Evolutionary conservation across 1,139 yeast species (phyloP), one percentile per base, ranked within the genome.

Genomic region (Blastobotrys arbuscula): DNA sequence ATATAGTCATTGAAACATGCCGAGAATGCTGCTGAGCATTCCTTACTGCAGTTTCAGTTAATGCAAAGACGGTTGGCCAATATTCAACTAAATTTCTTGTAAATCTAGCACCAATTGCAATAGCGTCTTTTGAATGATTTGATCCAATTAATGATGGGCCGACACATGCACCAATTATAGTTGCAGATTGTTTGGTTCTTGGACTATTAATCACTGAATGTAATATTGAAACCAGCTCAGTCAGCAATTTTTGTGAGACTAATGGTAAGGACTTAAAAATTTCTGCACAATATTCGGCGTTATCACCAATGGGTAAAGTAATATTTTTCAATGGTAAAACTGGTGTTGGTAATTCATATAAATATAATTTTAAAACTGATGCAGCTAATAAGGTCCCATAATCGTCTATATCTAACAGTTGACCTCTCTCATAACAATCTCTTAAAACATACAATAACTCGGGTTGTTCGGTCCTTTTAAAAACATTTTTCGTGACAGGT

Each of bases 361-460:
- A 54, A 52, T 63, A 71, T 34, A 63, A 58, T 47, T 69, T 71
- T 39, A 71, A 53, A 13, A 68, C 55, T 4, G 69, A 62, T 4
- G 72, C 67, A 3, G 65, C 63, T 9, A 63, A 58, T 19, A 61
- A 61, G 0, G 74, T 71, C 4, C 70, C 72, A 46, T 66, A 68
- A 45, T 70, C 72, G 26, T 56, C 58, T 33, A 71, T 51, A 33
- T 64, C 61, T 26, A 71, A 52, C n/a, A 59, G 50, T 50, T 71
- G 75, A 48, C 64, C 65, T 28, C 75, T 60, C 46, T 69, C 70
- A 42, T 61, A 68, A 26, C 70, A 68, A 44, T 68, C 68, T 34
- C 62, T 53, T 23, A 70, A 56, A 18, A 70, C 58, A 30, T 51
- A 52, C 8, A 66, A 57, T 24, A 65, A 52, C 3, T 47, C 60